Base-by-base conservation (phyloP, 83 land plant species). In the Picea abies region DNA sequence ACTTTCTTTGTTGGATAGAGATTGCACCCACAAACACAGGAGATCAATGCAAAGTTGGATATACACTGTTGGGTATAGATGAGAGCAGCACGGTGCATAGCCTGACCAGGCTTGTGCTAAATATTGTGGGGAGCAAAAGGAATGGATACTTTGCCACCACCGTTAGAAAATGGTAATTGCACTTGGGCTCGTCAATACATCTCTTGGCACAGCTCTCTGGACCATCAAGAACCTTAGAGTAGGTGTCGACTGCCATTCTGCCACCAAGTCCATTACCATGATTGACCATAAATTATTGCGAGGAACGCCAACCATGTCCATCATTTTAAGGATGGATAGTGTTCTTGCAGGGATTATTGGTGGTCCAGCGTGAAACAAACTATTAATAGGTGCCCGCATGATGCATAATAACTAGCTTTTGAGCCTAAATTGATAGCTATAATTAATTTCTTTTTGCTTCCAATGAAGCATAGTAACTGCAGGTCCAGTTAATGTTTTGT, bases 201-300 rank as follows among this genome's bases (percentile, higher is more conserved):
- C 44, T 37, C 2, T 8, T 37, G 73, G 47, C 47, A 70, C 39
- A 32, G 39, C 22, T 70, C 37, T 37, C 19, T 25, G 73, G 73
- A 25, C 8, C 47, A 37, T 69, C 8, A 70, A 35, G 39, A 70
- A 70, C 20, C 44, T 17, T 19, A 7, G 44, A 70, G 44, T 70
- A 41, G 11, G 22, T 35, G 35, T 37, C 7, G n/a, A 70, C 19
- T 6, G 22, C 73, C 47, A 5, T 20, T 70, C 47, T 35, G 73
- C 73, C 47, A 35, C 39, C 37, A 32, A 17, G 44, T 35, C 17
- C n/a, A 35, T 37, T 16, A 32, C 39, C 72, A 35, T 32, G 9
- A 70, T 37, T 70, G 39, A 70, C 47, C 35, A 70, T 35, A 70
- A 70, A 37, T 70, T 32, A 39, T 69, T 69, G 39, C 15, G 73